These are phyloP conservation scores for Chaetomium cochliodes DNA, from an alignment of 495 filamentous ascomycete genomes.

Conservation along the genomic window DNA sequence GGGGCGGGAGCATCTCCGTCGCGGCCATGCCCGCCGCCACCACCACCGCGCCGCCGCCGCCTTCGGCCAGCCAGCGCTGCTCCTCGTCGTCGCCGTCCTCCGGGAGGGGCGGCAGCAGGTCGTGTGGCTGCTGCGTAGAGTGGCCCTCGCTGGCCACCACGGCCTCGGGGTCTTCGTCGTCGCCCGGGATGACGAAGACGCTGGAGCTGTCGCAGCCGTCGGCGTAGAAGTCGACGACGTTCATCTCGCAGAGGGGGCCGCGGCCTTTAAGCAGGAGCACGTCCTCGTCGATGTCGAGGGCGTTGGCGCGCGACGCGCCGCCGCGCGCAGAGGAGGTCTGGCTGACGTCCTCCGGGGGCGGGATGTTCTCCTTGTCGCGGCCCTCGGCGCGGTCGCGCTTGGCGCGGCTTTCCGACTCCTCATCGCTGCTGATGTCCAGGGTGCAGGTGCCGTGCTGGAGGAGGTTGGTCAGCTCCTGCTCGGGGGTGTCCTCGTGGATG, in stretches of 20 bases:
- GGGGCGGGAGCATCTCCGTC: not conserved
- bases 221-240: constrained; percentile 69
- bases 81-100: constrained; percentile 25
- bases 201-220: constrained; percentile 63
- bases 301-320: constrained; percentile 21
- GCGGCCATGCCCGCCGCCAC: no score
- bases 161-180: constrained; percentile 49
- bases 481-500: constrained; percentile 88
- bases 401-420: constrained; percentile 54
- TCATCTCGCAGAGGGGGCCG: constrained; percentile 67
- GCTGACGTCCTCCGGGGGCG: constrained; percentile 61
- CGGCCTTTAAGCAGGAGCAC: constrained; percentile 56
- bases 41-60: not conserved
- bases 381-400: constrained; percentile 56
- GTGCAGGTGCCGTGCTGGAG: constrained; percentile 86
- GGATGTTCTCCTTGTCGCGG: constrained; percentile 89
- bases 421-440: constrained; percentile 77
- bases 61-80: constrained; percentile 9
- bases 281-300: constrained; percentile 37
- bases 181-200: constrained; percentile 56
- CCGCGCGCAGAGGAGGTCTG: constrained; percentile 42
- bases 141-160: constrained; percentile 15
- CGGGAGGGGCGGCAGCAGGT: constrained; percentile 18
- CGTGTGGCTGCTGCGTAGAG: constrained; percentile 18
- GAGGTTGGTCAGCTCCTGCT: constrained; percentile 84